Evolutionary conservation across 179 eudicot species (phyloP), one percentile per base, ranked within the genome.

Genomic region (Amaranthus tricolor): DNA sequence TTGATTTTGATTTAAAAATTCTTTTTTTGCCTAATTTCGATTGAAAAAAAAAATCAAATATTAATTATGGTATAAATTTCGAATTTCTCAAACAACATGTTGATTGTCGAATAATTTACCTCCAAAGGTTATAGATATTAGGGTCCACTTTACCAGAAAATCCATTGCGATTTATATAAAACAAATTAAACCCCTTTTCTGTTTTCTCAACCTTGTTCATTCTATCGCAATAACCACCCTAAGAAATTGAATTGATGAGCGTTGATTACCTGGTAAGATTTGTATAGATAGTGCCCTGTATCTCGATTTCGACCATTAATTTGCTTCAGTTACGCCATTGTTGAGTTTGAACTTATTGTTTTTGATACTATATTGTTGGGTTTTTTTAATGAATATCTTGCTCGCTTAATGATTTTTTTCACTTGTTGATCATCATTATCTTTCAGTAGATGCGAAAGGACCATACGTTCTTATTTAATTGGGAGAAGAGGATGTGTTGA

Each of bases 401-500:
- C 7, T 1, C 4, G 11, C 63, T 43, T n/a, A 9, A 6, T 65
- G 55, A 8, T 8, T 66, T 16, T 48, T 45, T 65, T 9, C 48
- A 14, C 57, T 68, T 13, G 47, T 72, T 52, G 6, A 31, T 66
- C 40, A 62, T 8, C 48, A 24, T 5, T 65, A 31, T 20, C 12
- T n/a, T 40, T 16, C 17, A 67, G 70, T 64, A 68, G 75, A 73
- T 81, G 60, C 67, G 59, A 62, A 49, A 56, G 7, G 50, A 48
- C 16, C 21, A 21, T 9, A n/a, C 59, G 20, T 17, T 54, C 13
- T 15, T 10, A 61, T 76, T 77, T 53, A 17, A 47, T 49, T 19
- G 56, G 15, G 59, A n/a, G 43, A 57, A 44, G 68, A 68, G 48
- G 70, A 78, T 84, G 83, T 72, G 50, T 62, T 88, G 87, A 86